A percentile compares a stretch with the other conserved stretches of the same genome.
Evolutionary conservation across 768 basidiomycete genomes (phyloP).

Genomic region (Tylopilus vinaceipallidus): DNA sequence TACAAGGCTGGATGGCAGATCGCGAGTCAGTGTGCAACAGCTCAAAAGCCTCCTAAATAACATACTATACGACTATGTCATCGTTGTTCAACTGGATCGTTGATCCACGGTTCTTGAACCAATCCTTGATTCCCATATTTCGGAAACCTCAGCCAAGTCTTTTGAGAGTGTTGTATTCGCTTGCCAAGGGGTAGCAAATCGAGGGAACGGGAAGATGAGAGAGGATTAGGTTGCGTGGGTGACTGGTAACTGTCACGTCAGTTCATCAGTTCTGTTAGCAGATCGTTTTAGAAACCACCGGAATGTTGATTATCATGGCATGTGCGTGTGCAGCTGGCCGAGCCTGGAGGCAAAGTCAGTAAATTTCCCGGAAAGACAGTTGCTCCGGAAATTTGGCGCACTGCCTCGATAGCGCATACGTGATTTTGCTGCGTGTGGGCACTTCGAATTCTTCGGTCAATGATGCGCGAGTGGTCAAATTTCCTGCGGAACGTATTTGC

Average conservation of each 20-base stretch:
- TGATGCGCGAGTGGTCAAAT: neutral
- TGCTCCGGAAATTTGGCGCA: no score
- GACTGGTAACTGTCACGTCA: no score
- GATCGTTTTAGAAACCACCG: no score
- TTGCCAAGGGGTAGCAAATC: neutral
- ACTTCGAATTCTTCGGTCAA: no score
- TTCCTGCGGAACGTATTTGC: no score
- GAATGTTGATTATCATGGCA: neutral
- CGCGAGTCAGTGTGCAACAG: neutral
- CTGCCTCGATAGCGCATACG: no score
- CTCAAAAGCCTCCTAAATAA: neutral
- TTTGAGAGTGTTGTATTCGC: neutral
- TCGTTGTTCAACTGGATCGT: neutral
- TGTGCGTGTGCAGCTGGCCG: neutral
- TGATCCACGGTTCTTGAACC: neutral
- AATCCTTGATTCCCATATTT: neutral
- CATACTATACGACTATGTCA: slow-evolving; percentile 23
- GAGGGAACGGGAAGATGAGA: neutral
- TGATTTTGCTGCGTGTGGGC: no score
- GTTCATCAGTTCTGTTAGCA: no score
- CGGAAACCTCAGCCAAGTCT: neutral
- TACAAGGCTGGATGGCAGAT: slow-evolving; percentile 7
- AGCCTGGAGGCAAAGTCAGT: no score
- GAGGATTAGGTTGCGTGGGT: no score
- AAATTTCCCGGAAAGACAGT: no score